Conservation (phyloP, 768 basidiomycete genomes). For the Baorangia bicolor region DNA sequence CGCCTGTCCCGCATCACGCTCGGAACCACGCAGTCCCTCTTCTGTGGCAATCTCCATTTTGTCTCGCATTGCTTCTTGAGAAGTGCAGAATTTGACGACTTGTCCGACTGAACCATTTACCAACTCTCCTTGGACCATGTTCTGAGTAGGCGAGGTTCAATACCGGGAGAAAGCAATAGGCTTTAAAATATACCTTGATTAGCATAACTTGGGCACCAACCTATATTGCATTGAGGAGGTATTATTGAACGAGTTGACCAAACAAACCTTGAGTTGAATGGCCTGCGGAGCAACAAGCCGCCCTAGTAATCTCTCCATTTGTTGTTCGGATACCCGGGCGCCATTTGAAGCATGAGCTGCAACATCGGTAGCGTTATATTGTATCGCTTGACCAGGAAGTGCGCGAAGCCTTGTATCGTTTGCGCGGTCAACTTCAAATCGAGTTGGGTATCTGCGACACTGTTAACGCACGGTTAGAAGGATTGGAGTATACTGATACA, state of each 20-base stretch:
- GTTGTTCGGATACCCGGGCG: conserved; percentile 31
- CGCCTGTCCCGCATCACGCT: conserved; percentile 18
- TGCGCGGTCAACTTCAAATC: conserved; percentile 68
- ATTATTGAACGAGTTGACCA: neutral
- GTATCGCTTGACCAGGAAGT: conserved; percentile 38
- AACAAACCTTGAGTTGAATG: conserved; percentile 50
- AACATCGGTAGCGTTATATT: conserved; percentile 46
- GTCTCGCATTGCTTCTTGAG: conserved; percentile 41
- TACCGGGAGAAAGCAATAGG: neutral
- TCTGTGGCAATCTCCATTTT: conserved; percentile 39
- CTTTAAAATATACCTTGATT: conserved; percentile 49
- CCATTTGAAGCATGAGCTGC: conserved; percentile 47
- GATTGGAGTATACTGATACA: conserved; percentile 44
- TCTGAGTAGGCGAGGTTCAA: conserved; percentile 39
- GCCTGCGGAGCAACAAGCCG: conserved; percentile 56
- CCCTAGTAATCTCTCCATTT: conserved; percentile 49
- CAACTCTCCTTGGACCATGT: conserved; percentile 62
- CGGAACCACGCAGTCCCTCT: conserved; percentile 33
- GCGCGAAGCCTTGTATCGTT: conserved; percentile 53
- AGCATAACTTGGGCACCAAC: conserved; percentile 87
- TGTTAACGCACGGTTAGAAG: neutral
- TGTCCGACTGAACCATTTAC: conserved; percentile 72
- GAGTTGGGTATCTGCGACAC: conserved; percentile 58
- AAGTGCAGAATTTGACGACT: conserved; percentile 46
- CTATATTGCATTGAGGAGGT: conserved; percentile 33